phyloP scores from a whole-genome alignment of 306 rosid genomes.

The Lathyrus sativus region DNA sequence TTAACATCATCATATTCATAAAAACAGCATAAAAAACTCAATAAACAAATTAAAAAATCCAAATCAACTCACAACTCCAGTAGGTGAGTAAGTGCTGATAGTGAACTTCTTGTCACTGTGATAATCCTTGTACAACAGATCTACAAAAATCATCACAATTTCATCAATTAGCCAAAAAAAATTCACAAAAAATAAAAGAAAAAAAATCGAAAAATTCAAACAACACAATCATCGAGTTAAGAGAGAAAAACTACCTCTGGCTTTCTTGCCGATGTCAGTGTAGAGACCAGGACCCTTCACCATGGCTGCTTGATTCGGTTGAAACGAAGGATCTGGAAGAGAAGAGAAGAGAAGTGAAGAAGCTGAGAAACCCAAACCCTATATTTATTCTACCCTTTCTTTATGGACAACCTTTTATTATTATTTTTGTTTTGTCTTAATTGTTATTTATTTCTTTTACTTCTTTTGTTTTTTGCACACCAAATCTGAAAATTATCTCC shows the following conservation, averaged over 20 bases:
- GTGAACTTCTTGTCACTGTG: slow-evolving; percentile 92
- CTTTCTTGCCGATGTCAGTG: slow-evolving; percentile 88
- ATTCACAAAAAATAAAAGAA: neutral
- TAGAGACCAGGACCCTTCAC: slow-evolving; percentile 96
- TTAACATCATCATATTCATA: neutral
- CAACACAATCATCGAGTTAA: neutral
- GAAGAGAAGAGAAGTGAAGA: neutral
- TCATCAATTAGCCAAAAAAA: slow-evolving; percentile 27
- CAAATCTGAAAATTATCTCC: neutral
- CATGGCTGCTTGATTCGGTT: slow-evolving; percentile 46
- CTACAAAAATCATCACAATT: slow-evolving; percentile 48
- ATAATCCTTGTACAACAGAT: slow-evolving; percentile 88
- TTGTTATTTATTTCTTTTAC: neutral
- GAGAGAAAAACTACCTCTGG: slow-evolving; percentile 57
- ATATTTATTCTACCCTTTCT: slow-evolving; percentile 16
- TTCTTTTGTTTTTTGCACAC: neutral
- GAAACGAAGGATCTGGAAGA: slow-evolving; percentile 44
- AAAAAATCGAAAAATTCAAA: neutral
- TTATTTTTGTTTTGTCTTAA: too few species aligned
- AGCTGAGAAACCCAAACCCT: slow-evolving; percentile 45
- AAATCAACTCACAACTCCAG: slow-evolving; percentile 74
- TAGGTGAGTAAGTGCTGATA: slow-evolving; percentile 82
- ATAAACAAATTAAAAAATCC: neutral
- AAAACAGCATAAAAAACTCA: neutral
- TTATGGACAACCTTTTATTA: neutral